These are phyloP conservation scores for Actinomucor elegans DNA, from an alignment of 371 early-diverging fungal genomes.

Conservation along the genomic window DNA sequence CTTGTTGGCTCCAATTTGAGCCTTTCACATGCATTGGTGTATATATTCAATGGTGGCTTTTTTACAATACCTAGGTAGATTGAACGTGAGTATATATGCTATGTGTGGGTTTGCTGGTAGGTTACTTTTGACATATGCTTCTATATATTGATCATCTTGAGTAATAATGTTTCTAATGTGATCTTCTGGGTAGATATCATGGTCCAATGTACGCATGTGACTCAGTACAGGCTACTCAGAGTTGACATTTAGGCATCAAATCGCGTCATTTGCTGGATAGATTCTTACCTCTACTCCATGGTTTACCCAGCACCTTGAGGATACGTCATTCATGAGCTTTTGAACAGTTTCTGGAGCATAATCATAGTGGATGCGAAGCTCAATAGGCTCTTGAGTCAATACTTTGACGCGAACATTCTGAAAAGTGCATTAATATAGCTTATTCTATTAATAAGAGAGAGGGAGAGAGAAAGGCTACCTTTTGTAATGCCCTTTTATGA, in stretches of 20 bases:
- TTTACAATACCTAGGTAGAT: slow-evolving; percentile 4
- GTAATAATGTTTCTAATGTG: slow-evolving; percentile 12
- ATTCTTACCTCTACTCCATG: slow-evolving; percentile 29
- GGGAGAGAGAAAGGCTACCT: background rate
- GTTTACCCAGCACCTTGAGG: slow-evolving; percentile 21
- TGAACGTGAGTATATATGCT: no score
- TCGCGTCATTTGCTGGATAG: no score
- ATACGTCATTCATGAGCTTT: slow-evolving; percentile 23
- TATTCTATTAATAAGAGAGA: no score
- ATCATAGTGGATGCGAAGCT: slow-evolving; percentile 9
- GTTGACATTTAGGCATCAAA: background rate
- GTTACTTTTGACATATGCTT: slow-evolving; percentile 21
- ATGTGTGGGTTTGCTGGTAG: no score
- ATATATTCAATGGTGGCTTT: slow-evolving; percentile 21
- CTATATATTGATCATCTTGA: slow-evolving; percentile 7
- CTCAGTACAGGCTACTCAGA: slow-evolving; percentile 18
- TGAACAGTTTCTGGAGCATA: slow-evolving; percentile 3
- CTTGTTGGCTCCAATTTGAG: background rate
- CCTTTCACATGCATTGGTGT: slow-evolving; percentile 26
- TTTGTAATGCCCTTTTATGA: background rate
- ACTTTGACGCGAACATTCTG: slow-evolving; percentile 6
- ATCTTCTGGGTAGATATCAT: slow-evolving; percentile 17
- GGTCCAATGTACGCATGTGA: slow-evolving; percentile 11
- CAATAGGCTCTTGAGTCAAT: background rate
- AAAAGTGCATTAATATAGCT: no score